Evolutionary conservation across 306 rosid species (phyloP).

Genomic region (Mimosa pudica): DNA sequence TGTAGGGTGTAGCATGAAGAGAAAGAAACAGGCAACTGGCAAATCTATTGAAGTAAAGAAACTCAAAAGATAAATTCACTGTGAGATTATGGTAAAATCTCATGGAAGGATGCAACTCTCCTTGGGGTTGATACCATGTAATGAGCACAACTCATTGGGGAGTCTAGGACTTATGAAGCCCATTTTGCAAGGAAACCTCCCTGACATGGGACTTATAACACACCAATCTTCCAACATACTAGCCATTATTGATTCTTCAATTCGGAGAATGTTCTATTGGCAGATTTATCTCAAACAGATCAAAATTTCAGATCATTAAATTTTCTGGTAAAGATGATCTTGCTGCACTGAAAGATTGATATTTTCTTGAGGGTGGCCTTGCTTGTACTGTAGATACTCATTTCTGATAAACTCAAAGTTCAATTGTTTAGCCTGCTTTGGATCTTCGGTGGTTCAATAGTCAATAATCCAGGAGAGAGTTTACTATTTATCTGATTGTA

Average conservation of each 20-base stretch:
- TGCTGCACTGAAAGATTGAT: not conserved
- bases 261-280: not conserved
- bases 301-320: not conserved
- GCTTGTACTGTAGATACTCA: not conserved
- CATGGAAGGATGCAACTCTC: not conserved
- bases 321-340: not conserved
- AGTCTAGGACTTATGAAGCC: too few relatives aligned
- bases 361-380: conserved; percentile 4
- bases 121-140: not conserved
- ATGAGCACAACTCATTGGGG: too few relatives aligned
- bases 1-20: not conserved
- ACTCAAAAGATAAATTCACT: not conserved
- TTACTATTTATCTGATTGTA: not conserved
- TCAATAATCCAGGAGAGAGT: not conserved
- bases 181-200: too few relatives aligned
- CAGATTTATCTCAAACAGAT: conserved; percentile 4
- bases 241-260: conserved; percentile 1
- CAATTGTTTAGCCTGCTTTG: conserved; percentile 4
- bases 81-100: not conserved
- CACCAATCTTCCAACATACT: not conserved
- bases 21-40: not conserved
- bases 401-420: not conserved
- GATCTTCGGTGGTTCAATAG: not conserved
- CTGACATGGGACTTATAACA: too few relatives aligned
- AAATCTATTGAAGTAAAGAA: not conserved